Conservation (phyloP, 2,329 filamentous ascomycete species). For the Diplodia sapinea region DNA sequence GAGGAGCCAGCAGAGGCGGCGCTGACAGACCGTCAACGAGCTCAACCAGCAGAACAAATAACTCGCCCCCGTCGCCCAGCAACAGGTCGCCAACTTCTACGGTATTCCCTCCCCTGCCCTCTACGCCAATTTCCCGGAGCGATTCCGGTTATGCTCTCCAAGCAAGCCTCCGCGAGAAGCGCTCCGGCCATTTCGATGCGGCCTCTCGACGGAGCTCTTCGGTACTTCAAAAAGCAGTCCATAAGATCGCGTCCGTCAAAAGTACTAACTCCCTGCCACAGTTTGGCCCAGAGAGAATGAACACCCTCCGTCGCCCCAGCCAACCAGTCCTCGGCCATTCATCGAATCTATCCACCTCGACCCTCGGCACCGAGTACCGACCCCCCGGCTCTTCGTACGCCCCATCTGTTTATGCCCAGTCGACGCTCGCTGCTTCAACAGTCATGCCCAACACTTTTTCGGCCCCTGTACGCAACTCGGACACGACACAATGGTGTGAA, state of each 20-base stretch:
- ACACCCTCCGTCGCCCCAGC: conserved; percentile 66
- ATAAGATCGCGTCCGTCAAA: conserved; percentile 11
- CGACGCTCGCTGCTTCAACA: conserved; percentile 83
- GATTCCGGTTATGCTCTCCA: conserved; percentile 91
- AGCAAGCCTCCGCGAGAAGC: conserved; percentile 87
- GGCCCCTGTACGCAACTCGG: conserved; percentile 78
- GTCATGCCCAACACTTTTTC: conserved; percentile 85
- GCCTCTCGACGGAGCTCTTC: conserved; percentile 88
- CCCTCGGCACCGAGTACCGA: conserved; percentile 56
- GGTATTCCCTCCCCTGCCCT: conserved; percentile 77
- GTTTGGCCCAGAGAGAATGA: conserved; percentile 78
- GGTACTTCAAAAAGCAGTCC: conserved; percentile 42
- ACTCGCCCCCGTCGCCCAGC: conserved; percentile 63
- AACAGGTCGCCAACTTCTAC: conserved; percentile 74
- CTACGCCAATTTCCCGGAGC: conserved; percentile 81
- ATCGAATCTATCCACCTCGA: conserved; percentile 71
- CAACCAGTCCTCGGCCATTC: conserved; percentile 72
- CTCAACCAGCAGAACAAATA: conserved; percentile 44
- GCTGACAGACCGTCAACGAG: conserved; percentile 72
- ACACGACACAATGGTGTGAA: conserved; percentile 82
- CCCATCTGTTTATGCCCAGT: conserved; percentile 82
- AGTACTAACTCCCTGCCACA: conserved; percentile 43
- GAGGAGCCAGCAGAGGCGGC: conserved; percentile 49
- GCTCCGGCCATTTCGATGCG: conserved; percentile 89
- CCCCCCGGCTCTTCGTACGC: conserved; percentile 65